Conservation (phyloP, 2,329 filamentous ascomycete species). For the Pseudogymnoascus sp. region DNA sequence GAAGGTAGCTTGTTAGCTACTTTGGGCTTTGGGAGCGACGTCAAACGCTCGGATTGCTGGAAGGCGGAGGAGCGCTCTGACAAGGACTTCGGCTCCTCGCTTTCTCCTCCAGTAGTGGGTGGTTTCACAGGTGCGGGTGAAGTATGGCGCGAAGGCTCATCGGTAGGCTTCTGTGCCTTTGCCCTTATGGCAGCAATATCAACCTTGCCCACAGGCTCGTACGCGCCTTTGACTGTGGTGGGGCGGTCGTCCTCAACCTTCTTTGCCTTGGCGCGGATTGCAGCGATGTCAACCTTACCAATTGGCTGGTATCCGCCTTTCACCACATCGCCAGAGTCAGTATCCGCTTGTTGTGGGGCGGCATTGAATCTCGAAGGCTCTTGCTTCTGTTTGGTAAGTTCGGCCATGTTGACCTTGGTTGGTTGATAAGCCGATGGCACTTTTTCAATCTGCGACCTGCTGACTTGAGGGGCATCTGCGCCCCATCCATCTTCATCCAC, state of each 20-base stretch:
- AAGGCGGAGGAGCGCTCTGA: conserved; percentile 73
- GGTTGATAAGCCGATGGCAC: conserved; percentile 89
- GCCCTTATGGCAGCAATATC: conserved; percentile 92
- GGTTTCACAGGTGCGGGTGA: conserved; percentile 37
- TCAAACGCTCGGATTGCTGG: conserved; percentile 68
- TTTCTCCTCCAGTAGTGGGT: conserved; percentile 30
- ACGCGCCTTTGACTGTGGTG: conserved; percentile 78
- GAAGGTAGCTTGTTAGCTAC: conserved; percentile 79
- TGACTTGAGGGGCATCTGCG: conserved; percentile 82
- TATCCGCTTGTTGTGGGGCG: conserved; percentile 36
- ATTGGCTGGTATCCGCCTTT: conserved; percentile 85
- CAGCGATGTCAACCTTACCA: conserved; percentile 95
- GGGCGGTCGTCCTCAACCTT: conserved; percentile 70
- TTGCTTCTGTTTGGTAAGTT: conserved; percentile 65
- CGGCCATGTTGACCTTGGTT: conserved; percentile 87
- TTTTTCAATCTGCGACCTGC: conserved; percentile 80
- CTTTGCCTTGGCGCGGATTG: conserved; percentile 68
- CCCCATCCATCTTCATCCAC: conserved; percentile 90
- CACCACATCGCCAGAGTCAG: conserved; percentile 52
- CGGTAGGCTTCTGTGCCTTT: conserved; percentile 59
- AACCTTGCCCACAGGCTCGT: conserved; percentile 92
- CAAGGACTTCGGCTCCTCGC: conserved; percentile 52
- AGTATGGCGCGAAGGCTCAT: conserved; percentile 27
- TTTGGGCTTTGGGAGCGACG: conserved; percentile 86
- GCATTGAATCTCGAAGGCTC: conserved; percentile 55